These are phyloP conservation scores for Bipolaris bicolor DNA, from an alignment of 2,329 filamentous ascomycete genomes.

Conservation along the genomic window DNA sequence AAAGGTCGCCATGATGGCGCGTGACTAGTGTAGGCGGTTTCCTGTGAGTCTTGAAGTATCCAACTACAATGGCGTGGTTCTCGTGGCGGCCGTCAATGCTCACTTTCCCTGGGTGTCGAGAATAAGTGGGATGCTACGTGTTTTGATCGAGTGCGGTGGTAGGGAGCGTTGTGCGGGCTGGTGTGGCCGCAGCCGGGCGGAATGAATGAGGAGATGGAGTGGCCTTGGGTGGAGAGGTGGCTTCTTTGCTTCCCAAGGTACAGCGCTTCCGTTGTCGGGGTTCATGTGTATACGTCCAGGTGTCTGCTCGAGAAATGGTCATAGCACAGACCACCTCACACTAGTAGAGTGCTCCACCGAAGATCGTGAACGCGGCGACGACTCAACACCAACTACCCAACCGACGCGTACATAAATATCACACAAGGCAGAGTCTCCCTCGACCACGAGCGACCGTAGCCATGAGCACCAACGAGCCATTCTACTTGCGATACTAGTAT, in stretches of 20 bases:
- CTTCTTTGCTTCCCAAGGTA: conserved; percentile 23
- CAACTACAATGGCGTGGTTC: conserved; percentile 34
- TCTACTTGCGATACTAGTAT: conserved; percentile 98
- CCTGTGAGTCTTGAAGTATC: conserved; percentile 11
- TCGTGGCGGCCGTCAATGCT: conserved; percentile 41
- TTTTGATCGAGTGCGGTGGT: conserved; percentile 28
- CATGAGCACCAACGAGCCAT: conserved; percentile 76
- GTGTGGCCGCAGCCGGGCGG: conserved; percentile 21
- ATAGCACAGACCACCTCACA: conserved; percentile 28
- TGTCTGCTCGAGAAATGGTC: conserved; percentile 47
- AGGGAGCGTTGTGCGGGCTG: conserved; percentile 15
- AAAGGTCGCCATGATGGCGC: conserved; percentile 83
- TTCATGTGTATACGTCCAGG: conserved; percentile 35
- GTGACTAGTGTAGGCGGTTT: conserved; percentile 9
- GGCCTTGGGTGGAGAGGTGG: conserved; percentile 27
- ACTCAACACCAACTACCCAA: conserved; percentile 13
- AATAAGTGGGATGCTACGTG: conserved; percentile 47
- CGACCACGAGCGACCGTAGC: conserved; percentile 50
- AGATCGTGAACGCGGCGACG: conserved; percentile 26
- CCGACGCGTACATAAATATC: conserved; percentile 12
- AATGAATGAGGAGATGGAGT: conserved; percentile 17
- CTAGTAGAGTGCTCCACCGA: conserved; percentile 35
- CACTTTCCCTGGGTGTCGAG: conserved; percentile 37
- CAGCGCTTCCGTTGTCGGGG: conserved; percentile 35
- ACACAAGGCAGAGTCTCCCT: neutral